Evolutionary conservation across 2,329 filamentous ascomycete species (phyloP).

Genomic region (Aspergillus latus): DNA sequence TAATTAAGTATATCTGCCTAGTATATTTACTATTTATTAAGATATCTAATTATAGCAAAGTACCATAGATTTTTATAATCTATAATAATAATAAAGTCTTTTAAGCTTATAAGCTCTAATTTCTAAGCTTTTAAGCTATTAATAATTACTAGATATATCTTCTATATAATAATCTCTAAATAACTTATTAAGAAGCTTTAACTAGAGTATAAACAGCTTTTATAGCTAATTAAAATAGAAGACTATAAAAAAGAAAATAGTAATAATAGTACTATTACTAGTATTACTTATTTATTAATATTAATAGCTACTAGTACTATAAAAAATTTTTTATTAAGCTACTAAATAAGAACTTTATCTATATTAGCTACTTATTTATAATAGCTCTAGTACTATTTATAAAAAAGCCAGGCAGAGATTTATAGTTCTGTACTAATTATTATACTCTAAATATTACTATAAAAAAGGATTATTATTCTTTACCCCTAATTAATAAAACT

Average conservation of each 20-base stretch:
- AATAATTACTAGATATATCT: no score
- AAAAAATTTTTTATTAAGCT: not conserved
- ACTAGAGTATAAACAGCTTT: no score
- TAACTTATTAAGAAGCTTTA: no score
- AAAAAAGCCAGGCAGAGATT: not conserved
- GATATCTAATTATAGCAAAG: not conserved
- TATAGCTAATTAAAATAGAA: no score
- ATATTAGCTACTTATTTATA: not conserved
- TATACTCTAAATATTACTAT: not conserved
- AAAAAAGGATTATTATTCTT: not conserved
- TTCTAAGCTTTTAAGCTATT: not conserved
- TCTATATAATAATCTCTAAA: no score
- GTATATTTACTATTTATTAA: not conserved
- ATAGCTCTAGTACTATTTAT: not conserved
- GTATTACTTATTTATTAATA: no score
- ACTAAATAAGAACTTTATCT: not conserved
- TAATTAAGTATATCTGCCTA: not conserved
- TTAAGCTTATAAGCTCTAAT: no score
- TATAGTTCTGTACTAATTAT: constrained; percentile 1
- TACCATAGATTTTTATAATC: not conserved
- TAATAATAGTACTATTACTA: no score
- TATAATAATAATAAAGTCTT: not conserved
- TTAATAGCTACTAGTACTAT: not conserved
- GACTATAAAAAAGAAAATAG: no score
- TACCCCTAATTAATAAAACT: not conserved